Conservation (phyloP, 2,329 filamentous ascomycete species). For the Aspergillus sp. region DNA sequence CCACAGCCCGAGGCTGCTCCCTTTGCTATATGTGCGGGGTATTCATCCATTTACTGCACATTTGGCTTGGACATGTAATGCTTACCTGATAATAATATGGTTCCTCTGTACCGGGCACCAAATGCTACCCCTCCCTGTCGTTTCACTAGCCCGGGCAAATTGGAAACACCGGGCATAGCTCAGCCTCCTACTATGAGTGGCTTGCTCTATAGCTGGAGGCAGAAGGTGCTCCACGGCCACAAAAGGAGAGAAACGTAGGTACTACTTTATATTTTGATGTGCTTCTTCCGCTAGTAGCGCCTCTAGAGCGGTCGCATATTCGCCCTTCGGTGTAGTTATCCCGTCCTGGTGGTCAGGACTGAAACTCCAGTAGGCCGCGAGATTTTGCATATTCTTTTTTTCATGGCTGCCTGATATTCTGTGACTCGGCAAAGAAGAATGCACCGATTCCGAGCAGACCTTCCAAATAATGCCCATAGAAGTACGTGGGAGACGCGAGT, state of each 20-base stretch:
- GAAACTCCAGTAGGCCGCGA: neutral
- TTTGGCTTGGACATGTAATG: neutral
- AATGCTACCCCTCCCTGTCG: neutral
- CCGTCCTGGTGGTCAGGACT: neutral
- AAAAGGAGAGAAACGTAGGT: neutral
- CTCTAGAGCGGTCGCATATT: neutral
- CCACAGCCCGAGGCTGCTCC: neutral
- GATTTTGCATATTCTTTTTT: neutral
- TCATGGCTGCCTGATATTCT: neutral
- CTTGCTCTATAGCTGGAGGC: neutral
- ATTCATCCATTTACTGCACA: neutral
- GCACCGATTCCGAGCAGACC: too few relatives aligned
- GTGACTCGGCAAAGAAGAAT: neutral
- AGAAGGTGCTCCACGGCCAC: neutral
- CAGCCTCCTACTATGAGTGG: neutral
- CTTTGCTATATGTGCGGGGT: neutral
- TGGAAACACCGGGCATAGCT: neutral
- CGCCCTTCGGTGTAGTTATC: neutral
- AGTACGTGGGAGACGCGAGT: neutral
- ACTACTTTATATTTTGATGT: neutral
- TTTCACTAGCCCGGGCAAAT: constrained; percentile 2
- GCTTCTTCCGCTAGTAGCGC: neutral
- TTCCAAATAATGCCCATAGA: neutral
- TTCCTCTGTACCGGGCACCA: neutral
- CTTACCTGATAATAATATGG: too few relatives aligned